phyloP scores from a whole-genome alignment of 306 rosid genomes.

The Quercus mongolica region DNA sequence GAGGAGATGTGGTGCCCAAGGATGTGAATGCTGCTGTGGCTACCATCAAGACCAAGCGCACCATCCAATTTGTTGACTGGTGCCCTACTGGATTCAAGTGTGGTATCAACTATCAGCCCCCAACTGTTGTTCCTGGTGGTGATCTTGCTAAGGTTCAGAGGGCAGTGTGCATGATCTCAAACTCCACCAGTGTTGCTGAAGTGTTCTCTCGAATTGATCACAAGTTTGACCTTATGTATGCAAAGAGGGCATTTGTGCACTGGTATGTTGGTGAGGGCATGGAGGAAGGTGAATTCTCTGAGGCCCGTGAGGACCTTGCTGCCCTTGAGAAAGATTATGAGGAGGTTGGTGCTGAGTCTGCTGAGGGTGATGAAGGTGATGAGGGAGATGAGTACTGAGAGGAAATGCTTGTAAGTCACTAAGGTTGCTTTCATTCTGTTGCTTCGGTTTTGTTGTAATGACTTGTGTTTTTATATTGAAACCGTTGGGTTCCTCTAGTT shows the following conservation, averaged over 20 bases:
- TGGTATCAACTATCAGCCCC: slow-evolving; percentile 86
- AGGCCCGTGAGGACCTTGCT: slow-evolving; percentile 84
- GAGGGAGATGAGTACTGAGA: slow-evolving; percentile 60
- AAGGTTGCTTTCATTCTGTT: background rate
- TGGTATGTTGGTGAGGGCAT: slow-evolving; percentile 91
- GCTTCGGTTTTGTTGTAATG: background rate
- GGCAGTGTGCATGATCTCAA: slow-evolving; percentile 84
- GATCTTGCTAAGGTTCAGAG: slow-evolving; percentile 83
- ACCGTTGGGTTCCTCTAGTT: background rate
- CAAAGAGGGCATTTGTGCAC: slow-evolving; percentile 83
- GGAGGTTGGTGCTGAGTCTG: slow-evolving; percentile 75
- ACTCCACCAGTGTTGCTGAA: slow-evolving; percentile 82
- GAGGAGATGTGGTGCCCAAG: slow-evolving; percentile 85
- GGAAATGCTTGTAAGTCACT: background rate
- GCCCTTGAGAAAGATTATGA: slow-evolving; percentile 78
- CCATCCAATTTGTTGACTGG: slow-evolving; percentile 85
- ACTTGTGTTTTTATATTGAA: background rate
- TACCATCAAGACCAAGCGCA: slow-evolving; percentile 80
- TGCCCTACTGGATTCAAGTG: slow-evolving; percentile 91
- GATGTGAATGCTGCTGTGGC: slow-evolving; percentile 85
- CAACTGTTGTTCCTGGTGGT: slow-evolving; percentile 78
- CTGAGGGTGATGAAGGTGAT: slow-evolving; percentile 63
- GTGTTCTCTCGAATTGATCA: slow-evolving; percentile 81
- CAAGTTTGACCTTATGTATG: slow-evolving; percentile 80
- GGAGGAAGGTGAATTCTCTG: slow-evolving; percentile 90